These are phyloP conservation scores for Allomyces macrogynus DNA, from an alignment of 192 early-diverging fungal genomes.

Conservation along the genomic window DNA sequence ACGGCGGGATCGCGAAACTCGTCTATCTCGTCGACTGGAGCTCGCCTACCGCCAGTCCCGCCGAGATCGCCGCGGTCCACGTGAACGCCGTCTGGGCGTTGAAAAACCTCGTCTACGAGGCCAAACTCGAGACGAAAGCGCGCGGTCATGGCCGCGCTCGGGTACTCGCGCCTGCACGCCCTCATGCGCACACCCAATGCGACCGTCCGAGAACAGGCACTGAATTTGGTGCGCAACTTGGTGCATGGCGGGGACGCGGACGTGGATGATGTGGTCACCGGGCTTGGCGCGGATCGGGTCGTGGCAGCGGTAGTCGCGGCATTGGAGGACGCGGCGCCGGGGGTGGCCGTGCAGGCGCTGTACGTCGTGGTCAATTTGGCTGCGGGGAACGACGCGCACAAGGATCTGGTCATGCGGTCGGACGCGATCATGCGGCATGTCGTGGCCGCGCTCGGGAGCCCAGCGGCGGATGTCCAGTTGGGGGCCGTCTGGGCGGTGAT, in stretches of 20 bases:
- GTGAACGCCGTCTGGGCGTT: conserved; percentile 63
- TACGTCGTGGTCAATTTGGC: conserved; percentile 55
- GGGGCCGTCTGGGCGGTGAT: conserved; percentile 51
- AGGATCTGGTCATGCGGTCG: conserved; percentile 26
- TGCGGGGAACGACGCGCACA: conserved; percentile 39
- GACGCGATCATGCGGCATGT: background rate
- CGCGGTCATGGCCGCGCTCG: conserved; percentile 41
- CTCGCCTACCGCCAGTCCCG: conserved; percentile 5
- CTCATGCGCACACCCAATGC: conserved; percentile 37
- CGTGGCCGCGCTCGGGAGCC: conserved; percentile 21
- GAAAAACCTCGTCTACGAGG: conserved; percentile 55
- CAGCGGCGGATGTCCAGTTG: conserved; percentile 30
- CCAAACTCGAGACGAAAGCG: conserved; percentile 44
- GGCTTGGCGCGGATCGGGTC: conserved; percentile 36
- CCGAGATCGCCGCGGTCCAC: conserved; percentile 22
- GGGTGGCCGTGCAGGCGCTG: conserved; percentile 20
- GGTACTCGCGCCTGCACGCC: conserved; percentile 33
- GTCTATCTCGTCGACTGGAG: conserved; percentile 24
- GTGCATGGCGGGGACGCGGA: conserved; percentile 27
- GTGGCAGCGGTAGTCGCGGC: conserved; percentile 43
- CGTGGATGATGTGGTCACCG: conserved; percentile 45
- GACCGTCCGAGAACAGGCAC: conserved; percentile 51
- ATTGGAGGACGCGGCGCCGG: conserved; percentile 18
- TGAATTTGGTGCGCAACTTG: conserved; percentile 54
- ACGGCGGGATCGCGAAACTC: conserved; percentile 46